These are phyloP conservation scores for Neurospora sp. DNA, from an alignment of 495 filamentous ascomycete genomes.

Conservation along the genomic window DNA sequence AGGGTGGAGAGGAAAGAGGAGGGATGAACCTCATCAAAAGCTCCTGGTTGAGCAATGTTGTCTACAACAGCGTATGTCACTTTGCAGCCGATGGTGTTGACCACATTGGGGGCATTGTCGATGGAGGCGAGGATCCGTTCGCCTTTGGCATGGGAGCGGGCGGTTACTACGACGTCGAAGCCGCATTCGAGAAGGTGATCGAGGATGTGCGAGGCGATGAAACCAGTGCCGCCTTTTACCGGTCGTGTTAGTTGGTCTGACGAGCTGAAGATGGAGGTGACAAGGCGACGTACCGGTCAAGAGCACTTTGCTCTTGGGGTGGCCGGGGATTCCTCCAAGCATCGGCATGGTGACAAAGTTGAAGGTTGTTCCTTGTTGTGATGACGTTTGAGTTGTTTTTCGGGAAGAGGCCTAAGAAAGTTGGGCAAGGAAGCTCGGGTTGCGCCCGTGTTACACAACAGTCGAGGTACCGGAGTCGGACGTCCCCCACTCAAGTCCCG, in stretches of 20 bases:
- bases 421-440: not conserved
- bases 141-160: slow-evolving; percentile 31
- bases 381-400: too few species aligned
- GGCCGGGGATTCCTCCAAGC: not conserved
- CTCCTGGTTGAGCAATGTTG: slow-evolving; percentile 22
- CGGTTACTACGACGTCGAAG: slow-evolving; percentile 29
- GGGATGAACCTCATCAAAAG: slow-evolving; percentile 25
- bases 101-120: not conserved
- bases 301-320: slow-evolving; percentile 15
- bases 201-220: slow-evolving; percentile 32
- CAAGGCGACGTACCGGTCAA: slow-evolving; percentile 15
- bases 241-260: not conserved
- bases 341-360: not conserved
- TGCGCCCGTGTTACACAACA: not conserved
- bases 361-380: too few species aligned
- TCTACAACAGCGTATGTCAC: slow-evolving; percentile 26
- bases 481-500: not conserved
- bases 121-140: slow-evolving; percentile 23
- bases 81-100: not conserved
- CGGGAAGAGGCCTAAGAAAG: too few species aligned
- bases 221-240: slow-evolving; percentile 27
- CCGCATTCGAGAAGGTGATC: slow-evolving; percentile 24
- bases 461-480: not conserved
- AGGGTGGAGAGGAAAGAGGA: not conserved
- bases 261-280: not conserved